These are phyloP conservation scores for Coniochaeta sp. DNA, from an alignment of 2,329 filamentous ascomycete genomes.

Conservation along the genomic window DNA sequence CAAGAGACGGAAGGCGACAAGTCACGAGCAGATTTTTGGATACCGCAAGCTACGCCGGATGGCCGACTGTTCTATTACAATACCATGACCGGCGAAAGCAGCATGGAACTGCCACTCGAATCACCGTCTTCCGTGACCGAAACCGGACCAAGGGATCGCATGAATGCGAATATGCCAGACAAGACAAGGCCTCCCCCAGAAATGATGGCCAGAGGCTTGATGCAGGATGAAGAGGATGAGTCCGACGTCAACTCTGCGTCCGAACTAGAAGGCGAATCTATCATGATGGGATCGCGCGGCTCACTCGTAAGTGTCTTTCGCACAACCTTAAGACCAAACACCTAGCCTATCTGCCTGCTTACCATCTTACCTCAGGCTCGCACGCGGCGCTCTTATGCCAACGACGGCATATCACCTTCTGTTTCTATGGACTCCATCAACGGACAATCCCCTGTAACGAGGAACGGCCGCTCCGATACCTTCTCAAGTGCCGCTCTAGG, in stretches of 20 bases:
- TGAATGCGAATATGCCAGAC: slow-evolving; percentile 81
- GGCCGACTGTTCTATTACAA: slow-evolving; percentile 97
- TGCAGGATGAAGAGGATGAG: slow-evolving; percentile 84
- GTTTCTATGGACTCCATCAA: slow-evolving; percentile 90
- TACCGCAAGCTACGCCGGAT: slow-evolving; percentile 91
- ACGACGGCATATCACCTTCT: slow-evolving; percentile 72
- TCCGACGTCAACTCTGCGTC: slow-evolving; percentile 78
- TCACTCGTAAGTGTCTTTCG: slow-evolving; percentile 50
- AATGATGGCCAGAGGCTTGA: slow-evolving; percentile 76
- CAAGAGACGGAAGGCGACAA: slow-evolving; percentile 63
- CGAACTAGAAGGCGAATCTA: slow-evolving; percentile 72
- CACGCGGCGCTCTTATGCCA: slow-evolving; percentile 55
- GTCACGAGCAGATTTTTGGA: slow-evolving; percentile 94
- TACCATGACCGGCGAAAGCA: slow-evolving; percentile 90
- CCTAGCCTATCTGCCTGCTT: not conserved
- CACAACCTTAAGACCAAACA: not conserved
- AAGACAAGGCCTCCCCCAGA: slow-evolving; percentile 85
- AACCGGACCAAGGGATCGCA: slow-evolving; percentile 78
- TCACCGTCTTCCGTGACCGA: slow-evolving; percentile 76
- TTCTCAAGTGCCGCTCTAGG: slow-evolving; percentile 41
- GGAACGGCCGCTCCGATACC: slow-evolving; percentile 48
- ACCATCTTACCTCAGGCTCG: slow-evolving; percentile 35
- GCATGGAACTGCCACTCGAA: slow-evolving; percentile 89
- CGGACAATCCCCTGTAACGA: slow-evolving; percentile 48
- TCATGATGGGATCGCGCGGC: slow-evolving; percentile 61